phyloP scores from a whole-genome alignment of 2,329 filamentous ascomycete genomes.

The Mycosphaerella sp. region DNA sequence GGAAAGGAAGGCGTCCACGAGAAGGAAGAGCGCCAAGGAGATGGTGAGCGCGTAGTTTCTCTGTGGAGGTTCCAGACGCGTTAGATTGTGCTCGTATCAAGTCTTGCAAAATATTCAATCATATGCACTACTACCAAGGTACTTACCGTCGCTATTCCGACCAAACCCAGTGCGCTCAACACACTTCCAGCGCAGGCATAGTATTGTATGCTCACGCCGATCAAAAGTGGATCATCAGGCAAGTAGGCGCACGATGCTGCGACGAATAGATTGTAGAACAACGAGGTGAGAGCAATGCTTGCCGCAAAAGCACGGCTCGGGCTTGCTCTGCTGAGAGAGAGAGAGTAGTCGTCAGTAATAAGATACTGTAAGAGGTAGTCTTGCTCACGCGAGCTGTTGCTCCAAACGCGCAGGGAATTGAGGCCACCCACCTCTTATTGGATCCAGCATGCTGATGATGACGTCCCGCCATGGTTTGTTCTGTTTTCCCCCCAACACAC shows the following conservation, averaged over 20 bases:
- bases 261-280: constrained; percentile 24
- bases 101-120: too few species aligned
- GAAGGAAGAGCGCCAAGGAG: constrained; percentile 25
- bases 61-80: constrained; percentile 7
- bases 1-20: constrained; percentile 26
- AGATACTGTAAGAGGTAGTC: too few species aligned
- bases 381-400: background rate
- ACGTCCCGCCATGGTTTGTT: constrained; percentile 3
- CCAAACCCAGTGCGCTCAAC: constrained; percentile 23
- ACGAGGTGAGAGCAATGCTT: constrained; percentile 21
- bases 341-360: background rate
- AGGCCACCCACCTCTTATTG: constrained; percentile 2
- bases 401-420: background rate
- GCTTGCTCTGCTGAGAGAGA: background rate
- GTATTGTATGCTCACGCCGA: constrained; percentile 22
- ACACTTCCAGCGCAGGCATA: constrained; percentile 27
- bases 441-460: constrained; percentile 4
- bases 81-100: background rate
- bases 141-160: constrained; percentile 22
- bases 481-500: background rate
- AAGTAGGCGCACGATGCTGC: constrained; percentile 25
- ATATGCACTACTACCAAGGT: background rate
- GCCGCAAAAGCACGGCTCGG: constrained; percentile 16
- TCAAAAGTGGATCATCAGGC: constrained; percentile 26
- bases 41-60: constrained; percentile 19